Base-by-base conservation (phyloP, 2,329 filamentous ascomycete genomes). In the Penicillium capsulatum region DNA sequence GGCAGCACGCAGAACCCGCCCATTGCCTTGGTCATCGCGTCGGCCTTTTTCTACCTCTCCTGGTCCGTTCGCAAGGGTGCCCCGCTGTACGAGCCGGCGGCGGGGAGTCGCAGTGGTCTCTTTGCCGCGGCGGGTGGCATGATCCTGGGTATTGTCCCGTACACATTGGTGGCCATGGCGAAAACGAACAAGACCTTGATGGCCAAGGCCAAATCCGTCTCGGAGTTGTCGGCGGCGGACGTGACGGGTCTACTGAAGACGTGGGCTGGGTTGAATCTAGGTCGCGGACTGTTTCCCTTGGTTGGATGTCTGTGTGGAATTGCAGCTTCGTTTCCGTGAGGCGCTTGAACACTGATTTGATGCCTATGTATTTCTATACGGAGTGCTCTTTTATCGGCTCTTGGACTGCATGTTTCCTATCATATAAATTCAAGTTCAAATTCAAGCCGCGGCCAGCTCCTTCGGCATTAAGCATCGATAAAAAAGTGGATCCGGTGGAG, bases 101-200 rank as follows among this genome's bases (percentile, higher is more conserved):
- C 45, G 3, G 17, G 30, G 14, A 47, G 45, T n/a, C 42, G 42
- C n/a, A 29, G 35, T 3, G 17, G 20, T 2, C 38, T 56, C 11
- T 66, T 63, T 40, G 33, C 50, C 3, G 35, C 47, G 1, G 60
- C 64, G 2, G 61, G 56, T 5, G 39, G 43, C 10, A 22, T 66
- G 38, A 58, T 56, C 7, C 1, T 63, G 7, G 48, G 51, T 1
- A 63, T 66, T 38, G 52, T 62, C 3, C 64, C 64, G 11, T 66
- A 45, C 36, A 67, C 64, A 10, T 2, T 60, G 0, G 28, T 42
- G 3, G 32, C 39, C 3, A 67, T 67, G 59, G 20, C 19, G 1
- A 28, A 40, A 10, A 59, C 58, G 16, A 66, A 65, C 44, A 45
- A 44, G 22, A 28, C 24, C 7, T 44, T 67, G 34, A 17, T 53